Base-by-base conservation (phyloP, 345 rosid genomes). In the Pelargonium nanum region DNA sequence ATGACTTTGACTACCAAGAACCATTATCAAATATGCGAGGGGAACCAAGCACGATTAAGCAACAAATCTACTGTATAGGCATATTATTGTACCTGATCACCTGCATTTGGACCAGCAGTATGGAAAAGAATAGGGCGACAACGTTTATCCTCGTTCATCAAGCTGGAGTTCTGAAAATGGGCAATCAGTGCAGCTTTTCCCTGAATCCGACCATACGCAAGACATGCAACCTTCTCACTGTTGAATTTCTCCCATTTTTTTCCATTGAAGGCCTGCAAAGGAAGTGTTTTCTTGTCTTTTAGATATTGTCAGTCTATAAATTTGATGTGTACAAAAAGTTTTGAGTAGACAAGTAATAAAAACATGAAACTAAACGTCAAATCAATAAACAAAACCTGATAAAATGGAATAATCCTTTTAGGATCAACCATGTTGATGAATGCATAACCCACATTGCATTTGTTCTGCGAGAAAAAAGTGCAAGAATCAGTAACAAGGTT, bases 181-280 rank as follows among this genome's bases (percentile, higher is more conserved):
- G 87, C 84, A 57, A 82, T 60, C 50, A 86, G 89, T 45, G 94
- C 84, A 24, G 78, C 62, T 70, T 84, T 84, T 59, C 94, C 94
- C 76, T 86, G 89, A 60, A 86, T 84, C 52, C 94, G 87, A 58
- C 75, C 94, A 71, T 84, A 86, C 32, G 94, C 87, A 65, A 84
- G 81, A 25, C 79, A 77, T 60, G 94, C 94, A 51, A 84, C 87
- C 74, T 86, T 86, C 64, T 84, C 84, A 17, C 89, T 86, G 63
- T 86, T 86, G 81, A 86, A 84, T 66, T 84, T 86, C 74, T 84
- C 89, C 94, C 94, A 86, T 53, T 86, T 86, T 77, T 82, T 83
- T 40, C 94, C 94, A 65, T 82, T 80, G 61, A 86, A 84, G 24
- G 85, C 74, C 94, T 84, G 74, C 70, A 56, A 34, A 66, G 56